Evolutionary conservation across 805 yeast genomes (phyloP).

Genomic region (Lipomyces oligophaga): DNA sequence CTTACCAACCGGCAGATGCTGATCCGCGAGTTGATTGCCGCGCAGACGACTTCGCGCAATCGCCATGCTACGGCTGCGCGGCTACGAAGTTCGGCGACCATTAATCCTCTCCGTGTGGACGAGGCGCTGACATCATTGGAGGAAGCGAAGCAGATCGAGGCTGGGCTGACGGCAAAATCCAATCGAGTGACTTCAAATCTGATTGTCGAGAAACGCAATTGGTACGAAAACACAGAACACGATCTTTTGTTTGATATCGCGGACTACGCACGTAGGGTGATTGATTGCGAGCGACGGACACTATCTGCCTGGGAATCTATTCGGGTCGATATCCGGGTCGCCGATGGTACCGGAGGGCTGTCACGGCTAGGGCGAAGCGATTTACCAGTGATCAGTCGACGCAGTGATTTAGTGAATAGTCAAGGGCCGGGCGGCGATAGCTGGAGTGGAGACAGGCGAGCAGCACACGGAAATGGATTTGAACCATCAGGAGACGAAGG

Average conservation of each 20-base stretch:
- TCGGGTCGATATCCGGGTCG: constrained; percentile 66
- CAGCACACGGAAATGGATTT: constrained; percentile 39
- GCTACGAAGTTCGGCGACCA: constrained; percentile 64
- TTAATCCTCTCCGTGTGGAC: constrained; percentile 84
- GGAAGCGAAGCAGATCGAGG: constrained; percentile 71
- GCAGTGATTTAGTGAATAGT: constrained; percentile 41
- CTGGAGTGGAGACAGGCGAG: constrained; percentile 57
- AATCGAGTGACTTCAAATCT: constrained; percentile 81
- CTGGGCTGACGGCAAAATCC: constrained; percentile 69
- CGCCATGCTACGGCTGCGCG: constrained; percentile 67
- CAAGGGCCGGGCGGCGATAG: constrained; percentile 53
- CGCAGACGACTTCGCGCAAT: constrained; percentile 67
- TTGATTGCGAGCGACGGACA: constrained; percentile 81
- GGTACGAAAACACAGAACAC: constrained; percentile 54
- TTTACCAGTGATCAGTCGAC: constrained; percentile 21
- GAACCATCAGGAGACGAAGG: constrained; percentile 25
- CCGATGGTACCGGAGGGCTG: constrained; percentile 75
- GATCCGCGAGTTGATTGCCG: constrained; percentile 81
- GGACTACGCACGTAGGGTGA: constrained; percentile 60
- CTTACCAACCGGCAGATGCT: constrained; percentile 86
- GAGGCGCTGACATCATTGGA: constrained; percentile 81
- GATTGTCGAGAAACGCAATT: constrained; percentile 64
- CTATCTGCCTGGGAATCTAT: constrained; percentile 67
- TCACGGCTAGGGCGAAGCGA: constrained; percentile 66
- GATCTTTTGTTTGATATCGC: constrained; percentile 55